A percentile compares a stretch with the other conserved stretches of the same genome.
Evolutionary conservation across 2,329 filamentous ascomycete species (phyloP).

Genomic region (Epichloe coenophiala): DNA sequence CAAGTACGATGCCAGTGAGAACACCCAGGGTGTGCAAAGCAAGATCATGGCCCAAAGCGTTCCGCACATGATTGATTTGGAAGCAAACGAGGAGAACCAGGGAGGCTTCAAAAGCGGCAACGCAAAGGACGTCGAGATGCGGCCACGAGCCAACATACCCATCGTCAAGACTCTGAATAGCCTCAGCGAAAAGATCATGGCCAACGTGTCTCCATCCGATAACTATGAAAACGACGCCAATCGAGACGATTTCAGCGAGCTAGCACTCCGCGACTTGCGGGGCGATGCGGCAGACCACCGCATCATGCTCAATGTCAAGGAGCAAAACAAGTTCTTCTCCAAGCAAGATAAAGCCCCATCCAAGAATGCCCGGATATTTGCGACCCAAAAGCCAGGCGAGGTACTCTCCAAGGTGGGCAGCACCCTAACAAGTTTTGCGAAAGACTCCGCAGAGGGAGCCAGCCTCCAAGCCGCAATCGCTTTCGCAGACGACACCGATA

Average conservation of each 20-base stretch:
- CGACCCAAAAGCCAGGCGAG: conserved; percentile 54
- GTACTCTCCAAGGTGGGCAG: conserved; percentile 51
- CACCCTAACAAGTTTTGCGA: conserved; percentile 42
- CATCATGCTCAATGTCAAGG: conserved; percentile 75
- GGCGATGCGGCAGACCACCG: conserved; percentile 61
- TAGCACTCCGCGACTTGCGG: conserved; percentile 68
- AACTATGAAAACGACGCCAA: conserved; percentile 47
- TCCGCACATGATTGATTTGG: conserved; percentile 81
- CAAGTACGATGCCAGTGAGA: conserved; percentile 66
- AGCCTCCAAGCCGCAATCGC: conserved; percentile 53
- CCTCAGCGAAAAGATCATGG: conserved; percentile 86
- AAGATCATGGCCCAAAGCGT: conserved; percentile 51
- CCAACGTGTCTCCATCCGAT: conserved; percentile 70
- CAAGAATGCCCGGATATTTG: conserved; percentile 39
- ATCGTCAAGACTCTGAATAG: conserved; percentile 83
- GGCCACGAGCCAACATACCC: conserved; percentile 66
- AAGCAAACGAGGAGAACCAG: conserved; percentile 90
- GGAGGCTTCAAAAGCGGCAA: conserved; percentile 69
- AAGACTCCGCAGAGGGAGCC: conserved; percentile 35
- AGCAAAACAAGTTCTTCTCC: conserved; percentile 74
- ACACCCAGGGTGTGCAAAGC: conserved; percentile 38
- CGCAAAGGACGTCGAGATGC: conserved; percentile 79
- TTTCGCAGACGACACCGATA: conserved; percentile 56
- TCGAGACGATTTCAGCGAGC: conserved; percentile 61
- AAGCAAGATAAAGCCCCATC: conserved; percentile 36